A percentile compares a stretch with the other conserved stretches of the same genome.
Conservation (phyloP, 1,139 yeast genomes). For the Dujonia santamariae region DNA sequence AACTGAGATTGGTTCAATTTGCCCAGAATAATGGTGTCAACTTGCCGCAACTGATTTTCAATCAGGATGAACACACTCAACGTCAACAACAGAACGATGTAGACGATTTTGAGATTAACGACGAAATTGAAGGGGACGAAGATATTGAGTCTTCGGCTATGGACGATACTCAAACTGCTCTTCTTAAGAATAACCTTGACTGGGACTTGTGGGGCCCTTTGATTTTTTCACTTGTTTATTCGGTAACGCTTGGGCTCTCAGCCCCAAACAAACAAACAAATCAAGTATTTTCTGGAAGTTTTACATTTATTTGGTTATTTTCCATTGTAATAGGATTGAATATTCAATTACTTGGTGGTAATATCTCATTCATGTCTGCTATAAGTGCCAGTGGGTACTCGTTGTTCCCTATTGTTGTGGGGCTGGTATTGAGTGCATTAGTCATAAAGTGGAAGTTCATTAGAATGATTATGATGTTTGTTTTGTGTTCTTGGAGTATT, state of each 20-base stretch:
- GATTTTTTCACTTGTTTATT: conserved; percentile 62
- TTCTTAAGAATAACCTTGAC: conserved; percentile 39
- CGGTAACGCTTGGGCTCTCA: conserved; percentile 51
- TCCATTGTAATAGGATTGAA: conserved; percentile 59
- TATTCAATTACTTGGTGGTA: conserved; percentile 73
- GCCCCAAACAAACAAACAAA: conserved; percentile 38
- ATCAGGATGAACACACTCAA: too few relatives aligned
- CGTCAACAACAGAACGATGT: too few relatives aligned
- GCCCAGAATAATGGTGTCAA: conserved; percentile 45
- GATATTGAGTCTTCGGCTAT: conserved; percentile 2
- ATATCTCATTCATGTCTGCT: conserved; percentile 70
- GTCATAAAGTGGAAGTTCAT: conserved; percentile 50
- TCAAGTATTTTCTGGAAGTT: conserved; percentile 50
- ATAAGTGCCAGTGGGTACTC: conserved; percentile 81
- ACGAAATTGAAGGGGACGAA: conserved; percentile 20
- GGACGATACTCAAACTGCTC: conserved; percentile 11
- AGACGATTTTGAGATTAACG: conserved; percentile 16
- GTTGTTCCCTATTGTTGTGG: conserved; percentile 70
- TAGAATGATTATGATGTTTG: conserved; percentile 49
- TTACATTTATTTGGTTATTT: conserved; percentile 54
- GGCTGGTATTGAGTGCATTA: conserved; percentile 59
- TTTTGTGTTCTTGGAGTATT: conserved; percentile 69
- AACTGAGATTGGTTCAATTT: conserved; percentile 38
- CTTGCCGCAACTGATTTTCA: conserved; percentile 36
- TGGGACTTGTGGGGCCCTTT: conserved; percentile 95